Conservation (phyloP, 176 grass and related monocot species). For the Poa pratensis region DNA sequence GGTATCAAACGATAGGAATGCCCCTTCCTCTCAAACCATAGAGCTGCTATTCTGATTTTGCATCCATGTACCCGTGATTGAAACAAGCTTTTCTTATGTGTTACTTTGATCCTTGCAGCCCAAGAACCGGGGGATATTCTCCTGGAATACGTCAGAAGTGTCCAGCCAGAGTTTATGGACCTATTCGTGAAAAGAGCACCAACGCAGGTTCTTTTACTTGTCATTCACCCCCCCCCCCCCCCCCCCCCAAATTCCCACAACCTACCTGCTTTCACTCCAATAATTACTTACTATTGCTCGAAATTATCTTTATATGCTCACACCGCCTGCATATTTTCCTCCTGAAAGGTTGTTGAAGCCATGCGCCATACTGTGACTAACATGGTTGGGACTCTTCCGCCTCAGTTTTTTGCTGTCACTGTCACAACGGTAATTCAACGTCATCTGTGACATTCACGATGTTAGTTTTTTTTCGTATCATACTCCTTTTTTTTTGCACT, state of each 20-base stretch:
- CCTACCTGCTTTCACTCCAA: background rate
- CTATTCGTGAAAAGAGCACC: slow-evolving; percentile 90
- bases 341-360: slow-evolving; percentile 72
- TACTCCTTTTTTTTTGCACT: background rate
- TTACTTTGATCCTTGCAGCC: slow-evolving; percentile 49
- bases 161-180: slow-evolving; percentile 96
- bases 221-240: too few relatives aligned
- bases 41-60: background rate
- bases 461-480: background rate
- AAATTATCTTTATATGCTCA: background rate
- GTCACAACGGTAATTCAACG: slow-evolving; percentile 80
- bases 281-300: background rate
- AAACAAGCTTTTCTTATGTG: slow-evolving; percentile 29
- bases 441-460: background rate
- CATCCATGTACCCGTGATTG: background rate
- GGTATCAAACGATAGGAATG: background rate
- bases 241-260: background rate
- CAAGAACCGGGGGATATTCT: slow-evolving; percentile 83
- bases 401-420: slow-evolving; percentile 88
- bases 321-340: slow-evolving; percentile 22
- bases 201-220: slow-evolving; percentile 54
- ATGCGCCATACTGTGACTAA: slow-evolving; percentile 97
- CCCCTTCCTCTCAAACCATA: slow-evolving; percentile 11
- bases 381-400: slow-evolving; percentile 96
- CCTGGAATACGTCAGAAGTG: slow-evolving; percentile 86